Base-by-base conservation (phyloP, 2,329 filamentous ascomycete genomes). In the Botrytis squamosa region DNA sequence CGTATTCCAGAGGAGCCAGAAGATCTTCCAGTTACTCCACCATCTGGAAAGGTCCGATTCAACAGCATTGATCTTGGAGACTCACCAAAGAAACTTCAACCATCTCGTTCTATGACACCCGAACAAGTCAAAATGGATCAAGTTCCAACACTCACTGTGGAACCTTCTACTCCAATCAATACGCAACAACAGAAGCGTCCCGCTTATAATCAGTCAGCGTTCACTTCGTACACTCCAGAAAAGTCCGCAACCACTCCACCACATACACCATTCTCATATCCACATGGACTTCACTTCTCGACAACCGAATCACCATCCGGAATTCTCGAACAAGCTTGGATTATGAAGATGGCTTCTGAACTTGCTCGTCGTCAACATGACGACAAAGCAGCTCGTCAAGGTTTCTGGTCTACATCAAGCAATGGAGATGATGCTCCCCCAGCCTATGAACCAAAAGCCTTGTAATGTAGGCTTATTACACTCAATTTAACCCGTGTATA, bases 321-420 rank as follows among this genome's bases (percentile, higher is more conserved):
- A 25, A 82, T 85, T 38, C 80, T 86, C n/a, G 85, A 87, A 74
- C 83, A 85, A 75, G 93, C 93, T 4, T 96, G 93, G 92, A 92
- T 96, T 83, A 90, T 92, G 85, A 96, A 97, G 85, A 96, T 99
- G 89, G 95, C 95, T 8, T 91, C 91, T 76, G 96, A 98, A 82
- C 95, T 98, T 79, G 94, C 94, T 52, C 87, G 91, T 69, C 92
- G 93, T 73, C 94, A 97, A 77, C 93, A 95, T 77, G 93, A 97
- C 78, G 93, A 97, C 83, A 96, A 97, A 83, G 85, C 86, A 71
- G 73, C 76, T 14, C 70, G 73, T 71, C 83, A 85, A 40, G 82
- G 82, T 8, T 84, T 86, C 70, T 88, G 86, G 86, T 76, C 77
- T 52, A 74, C 75, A 42, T 67, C 74, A 46, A 69, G 71, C 46